These are phyloP conservation scores for Irpex sp. DNA, from an alignment of 1,284 basidiomycete genomes.

Conservation along the genomic window DNA sequence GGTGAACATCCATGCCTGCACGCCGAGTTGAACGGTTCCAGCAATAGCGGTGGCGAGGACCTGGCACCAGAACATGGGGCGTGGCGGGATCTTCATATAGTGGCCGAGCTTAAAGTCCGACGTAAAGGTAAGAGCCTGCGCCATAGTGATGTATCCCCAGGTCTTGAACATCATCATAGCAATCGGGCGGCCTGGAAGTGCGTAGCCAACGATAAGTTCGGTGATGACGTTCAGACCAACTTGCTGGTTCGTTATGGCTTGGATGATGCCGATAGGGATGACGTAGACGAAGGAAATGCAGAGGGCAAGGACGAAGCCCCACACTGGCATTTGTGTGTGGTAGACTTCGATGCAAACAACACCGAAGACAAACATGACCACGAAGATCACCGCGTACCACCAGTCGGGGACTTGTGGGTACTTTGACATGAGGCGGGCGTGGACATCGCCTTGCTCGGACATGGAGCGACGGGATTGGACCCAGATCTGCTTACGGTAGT, in stretches of 20 bases:
- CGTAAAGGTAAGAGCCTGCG: slow-evolving; percentile 41
- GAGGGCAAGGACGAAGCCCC: slow-evolving; percentile 42
- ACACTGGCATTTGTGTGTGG: slow-evolving; percentile 59
- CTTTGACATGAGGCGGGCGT: slow-evolving; percentile 71
- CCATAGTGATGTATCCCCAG: slow-evolving; percentile 44
- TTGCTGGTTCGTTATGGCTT: slow-evolving; percentile 43
- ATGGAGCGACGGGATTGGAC: slow-evolving; percentile 53
- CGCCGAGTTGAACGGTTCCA: slow-evolving; percentile 37
- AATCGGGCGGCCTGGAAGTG: slow-evolving; percentile 43
- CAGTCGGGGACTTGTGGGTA: slow-evolving; percentile 50
- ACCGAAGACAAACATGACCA: slow-evolving; percentile 50
- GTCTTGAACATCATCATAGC: slow-evolving; percentile 60
- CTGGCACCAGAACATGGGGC: slow-evolving; percentile 43
- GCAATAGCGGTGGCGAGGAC: slow-evolving; percentile 41
- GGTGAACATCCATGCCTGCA: slow-evolving; percentile 44
- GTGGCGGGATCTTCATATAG: slow-evolving; percentile 45
- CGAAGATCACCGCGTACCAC: slow-evolving; percentile 29
- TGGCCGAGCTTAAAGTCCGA: slow-evolving; percentile 45
- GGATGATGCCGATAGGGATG: slow-evolving; percentile 54
- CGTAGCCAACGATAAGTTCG: slow-evolving; percentile 43
- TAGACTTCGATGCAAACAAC: slow-evolving; percentile 64
- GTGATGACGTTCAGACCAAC: slow-evolving; percentile 41
- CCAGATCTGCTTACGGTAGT: slow-evolving; percentile 75
- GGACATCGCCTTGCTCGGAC: slow-evolving; percentile 79
- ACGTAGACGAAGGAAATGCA: slow-evolving; percentile 38